These are phyloP conservation scores for Aspergillus sp. DNA, from an alignment of 2,329 filamentous ascomycete species.

Conservation along the genomic window DNA sequence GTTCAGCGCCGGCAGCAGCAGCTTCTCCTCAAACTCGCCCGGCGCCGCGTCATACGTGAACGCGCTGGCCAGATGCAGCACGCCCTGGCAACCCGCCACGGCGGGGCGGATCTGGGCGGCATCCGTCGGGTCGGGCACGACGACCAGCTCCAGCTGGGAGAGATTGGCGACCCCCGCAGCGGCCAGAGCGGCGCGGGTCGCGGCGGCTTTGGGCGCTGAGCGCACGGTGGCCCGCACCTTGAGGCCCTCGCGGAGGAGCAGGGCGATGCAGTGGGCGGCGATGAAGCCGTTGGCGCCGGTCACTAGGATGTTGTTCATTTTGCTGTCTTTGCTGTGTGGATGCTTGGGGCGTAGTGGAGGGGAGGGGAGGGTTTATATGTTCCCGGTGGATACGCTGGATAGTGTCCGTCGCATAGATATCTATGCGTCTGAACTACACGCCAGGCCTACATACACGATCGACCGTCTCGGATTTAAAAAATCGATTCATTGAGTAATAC, in stretches of 20 bases:
- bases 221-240: conserved; percentile 22
- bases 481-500: background rate
- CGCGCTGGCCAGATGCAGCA: conserved; percentile 28
- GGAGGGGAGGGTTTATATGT: background rate
- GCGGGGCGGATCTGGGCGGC: conserved; percentile 2
- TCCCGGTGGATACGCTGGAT: background rate
- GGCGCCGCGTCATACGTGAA: conserved; percentile 25
- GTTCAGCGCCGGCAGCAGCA: conserved; percentile 27
- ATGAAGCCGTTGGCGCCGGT: conserved; percentile 26
- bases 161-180: conserved; percentile 9
- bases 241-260: conserved; percentile 12
- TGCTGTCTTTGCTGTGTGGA: background rate
- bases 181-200: conserved; percentile 8
- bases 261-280: conserved; percentile 21
- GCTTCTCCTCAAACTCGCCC: conserved; percentile 26
- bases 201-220: conserved; percentile 13
- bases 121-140: conserved; percentile 18
- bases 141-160: conserved; percentile 8
- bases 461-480: too few relatives aligned
- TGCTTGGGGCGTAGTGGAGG: background rate
- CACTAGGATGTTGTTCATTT: conserved; percentile 16
- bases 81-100: conserved; percentile 14
- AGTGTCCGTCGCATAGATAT: conserved; percentile 1
- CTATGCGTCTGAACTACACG: background rate
- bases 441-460: too few relatives aligned